Base-by-base conservation (phyloP, 805 yeast genomes). In the Suhomyces kilbournensis region DNA sequence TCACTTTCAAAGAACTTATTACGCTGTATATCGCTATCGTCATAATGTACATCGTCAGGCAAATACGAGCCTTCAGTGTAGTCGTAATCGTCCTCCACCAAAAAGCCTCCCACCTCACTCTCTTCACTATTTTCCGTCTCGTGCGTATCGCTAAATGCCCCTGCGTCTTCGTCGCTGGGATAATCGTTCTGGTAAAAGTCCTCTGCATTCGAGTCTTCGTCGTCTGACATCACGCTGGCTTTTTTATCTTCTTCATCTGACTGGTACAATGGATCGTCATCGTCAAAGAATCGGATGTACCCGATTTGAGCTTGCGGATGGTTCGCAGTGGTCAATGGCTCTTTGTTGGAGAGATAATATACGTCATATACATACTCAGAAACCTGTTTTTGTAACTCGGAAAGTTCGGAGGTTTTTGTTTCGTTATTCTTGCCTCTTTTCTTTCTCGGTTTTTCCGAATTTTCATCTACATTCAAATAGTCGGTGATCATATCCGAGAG, bases 281-380 rank as follows among this genome's bases (percentile, higher is more conserved):
- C 88, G 42, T 84, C 89, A 57, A 77, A 79, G 57, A 79, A 79
- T 46, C 72, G 69, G 46, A 82, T 78, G 54, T 80, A 72, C 59
- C 89, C 86, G 47, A 81, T 77, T 53, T 70, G 72, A 54, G 79
- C 58, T 62, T 74, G 64, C 51, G 78, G 71, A 64, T 78, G 51
- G 80, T 82, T 66, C 72, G 71, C 85, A 77, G 69, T 57, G 8
- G 78, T 73, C 50, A 70, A 55, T 3, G 77, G 74, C 44, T 62
- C 70, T 14, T 62, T 60, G 4, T 58, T 50, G 5, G 71, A 57
- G 19, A 61, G 56, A 28, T 70, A 46, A 53, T 93, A 93, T 9
- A 93, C 91, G 68, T 93, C 99, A 63, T 90, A 93, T 17, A 93
- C 98, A 60, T 90, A 93, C 44, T 89, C 96, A n/a, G 79, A 72